Evolutionary conservation across 148 eudicot species (phyloP).

Genomic region (Arctostaphylos glauca): DNA sequence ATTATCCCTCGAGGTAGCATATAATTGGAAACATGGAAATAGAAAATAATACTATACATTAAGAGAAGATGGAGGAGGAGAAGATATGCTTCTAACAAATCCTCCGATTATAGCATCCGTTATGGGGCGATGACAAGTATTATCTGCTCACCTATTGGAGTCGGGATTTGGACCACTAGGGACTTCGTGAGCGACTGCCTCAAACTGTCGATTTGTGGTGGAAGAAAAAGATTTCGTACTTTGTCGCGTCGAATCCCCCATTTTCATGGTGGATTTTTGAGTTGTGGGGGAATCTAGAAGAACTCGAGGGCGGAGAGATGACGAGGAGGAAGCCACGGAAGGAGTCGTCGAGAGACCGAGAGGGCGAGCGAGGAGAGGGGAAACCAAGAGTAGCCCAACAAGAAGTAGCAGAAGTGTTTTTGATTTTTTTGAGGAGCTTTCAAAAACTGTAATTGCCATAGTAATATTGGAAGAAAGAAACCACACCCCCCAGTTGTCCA

Average conservation of each 20-base stretch:
- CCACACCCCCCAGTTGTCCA: constrained; percentile 37
- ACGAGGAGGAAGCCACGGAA: background rate
- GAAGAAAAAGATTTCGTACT: background rate
- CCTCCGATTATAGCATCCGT: background rate
- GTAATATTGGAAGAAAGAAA: constrained; percentile 15
- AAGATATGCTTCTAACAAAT: background rate
- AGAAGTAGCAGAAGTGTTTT: constrained; percentile 13
- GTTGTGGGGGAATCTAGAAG: background rate
- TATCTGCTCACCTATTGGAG: constrained; percentile 24
- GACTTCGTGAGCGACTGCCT: constrained; percentile 34
- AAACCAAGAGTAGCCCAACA: constrained; percentile 23
- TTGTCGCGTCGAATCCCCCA: background rate
- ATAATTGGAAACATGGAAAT: background rate
- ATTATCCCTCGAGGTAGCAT: background rate
- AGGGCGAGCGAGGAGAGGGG: constrained; percentile 20
- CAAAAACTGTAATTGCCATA: constrained; percentile 23
- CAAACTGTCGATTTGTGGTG: constrained; percentile 12
- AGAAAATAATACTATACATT: background rate
- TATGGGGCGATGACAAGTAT: background rate
- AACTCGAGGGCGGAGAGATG: background rate
- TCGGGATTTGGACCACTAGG: constrained; percentile 52
- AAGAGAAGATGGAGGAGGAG: background rate
- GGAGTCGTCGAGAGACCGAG: background rate
- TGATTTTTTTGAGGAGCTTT: constrained; percentile 4
- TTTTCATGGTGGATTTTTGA: background rate